Evolutionary conservation across 176 grass and related monocot species (phyloP), one percentile per base, ranked within the genome.

Genomic region (Panicum miliaceum): DNA sequence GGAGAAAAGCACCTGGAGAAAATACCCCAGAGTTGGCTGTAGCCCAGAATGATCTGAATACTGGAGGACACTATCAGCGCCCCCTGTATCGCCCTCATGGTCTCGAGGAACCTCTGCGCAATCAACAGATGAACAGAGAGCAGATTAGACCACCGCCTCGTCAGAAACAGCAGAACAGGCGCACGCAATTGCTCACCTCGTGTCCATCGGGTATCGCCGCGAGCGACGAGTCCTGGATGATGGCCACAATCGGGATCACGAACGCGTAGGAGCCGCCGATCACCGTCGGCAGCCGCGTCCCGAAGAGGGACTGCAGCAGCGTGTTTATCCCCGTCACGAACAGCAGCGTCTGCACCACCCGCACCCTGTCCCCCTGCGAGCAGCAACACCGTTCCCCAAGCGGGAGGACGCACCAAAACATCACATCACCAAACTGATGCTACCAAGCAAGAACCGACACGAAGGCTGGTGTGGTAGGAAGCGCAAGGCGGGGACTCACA

Each of bases 11-110:
- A 99, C 97, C 97, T 92, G 85, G 93, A 99, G 90, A 90, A 99
- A 88, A 99, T 96, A 63, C 97, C 97, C 97, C 97, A 99, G 53
- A 99, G 73, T 82, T 99, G 93, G 93, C 97, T 99, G 88, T 99
- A 96, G 7, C 97, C 97, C 22, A 99, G 89, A 71, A 99, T 94
- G 62, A 99, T 99, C 83, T 99, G 97, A 84, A 99, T 96, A 47
- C 97, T 94, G 61, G 97, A 99, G 51, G 97, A 96, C 26, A 99
- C 93, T 6, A 99, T 99, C 34, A 96, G 84, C 6, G 97, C 90
- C 35, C 96, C 93, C 84, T 99, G 97, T 84, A 92, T 92, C 22
- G 97, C 91, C 90, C 90, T 89, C 97, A 99, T 99, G 76, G 93
- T 96, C 71, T 83, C 83, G 58, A 96, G 93, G 81, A 99, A 99